phyloP scores from a whole-genome alignment of 345 rosid species.

The Bruguiera sexangula region DNA sequence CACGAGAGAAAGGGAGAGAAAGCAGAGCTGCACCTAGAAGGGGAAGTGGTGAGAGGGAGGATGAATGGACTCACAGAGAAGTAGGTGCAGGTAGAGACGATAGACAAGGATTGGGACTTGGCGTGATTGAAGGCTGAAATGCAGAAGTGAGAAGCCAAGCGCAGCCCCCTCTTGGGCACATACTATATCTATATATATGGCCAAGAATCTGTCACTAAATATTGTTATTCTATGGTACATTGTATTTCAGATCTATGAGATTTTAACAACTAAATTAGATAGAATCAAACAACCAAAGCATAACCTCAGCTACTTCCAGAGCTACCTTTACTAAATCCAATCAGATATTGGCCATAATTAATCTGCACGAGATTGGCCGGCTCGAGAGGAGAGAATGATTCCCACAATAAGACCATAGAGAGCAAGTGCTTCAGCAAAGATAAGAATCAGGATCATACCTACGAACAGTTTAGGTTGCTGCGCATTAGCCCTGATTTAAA shows the following conservation, averaged over 20 bases:
- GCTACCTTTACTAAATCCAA: not conserved
- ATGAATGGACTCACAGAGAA: slow-evolving; percentile 50
- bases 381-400: not conserved
- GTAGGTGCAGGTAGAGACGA: slow-evolving; percentile 81
- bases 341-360: not conserved
- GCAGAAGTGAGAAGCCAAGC: slow-evolving; percentile 81
- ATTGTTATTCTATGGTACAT: not conserved
- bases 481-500: not conserved
- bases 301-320: slow-evolving; percentile 1
- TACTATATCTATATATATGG: not conserved
- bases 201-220: not conserved
- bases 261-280: not conserved
- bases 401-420: slow-evolving; percentile 3
- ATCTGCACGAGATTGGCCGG: not conserved
- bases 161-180: not conserved
- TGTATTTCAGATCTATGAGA: slow-evolving; percentile 3
- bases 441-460: not conserved
- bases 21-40: too few relatives aligned
- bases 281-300: slow-evolving; percentile 5
- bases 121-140: slow-evolving; percentile 74
- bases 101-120: slow-evolving; percentile 52
- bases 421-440: slow-evolving; percentile 3
- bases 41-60: too few relatives aligned
- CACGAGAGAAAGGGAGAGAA: too few relatives aligned
- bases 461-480: slow-evolving; percentile 1